These are phyloP conservation scores for Nepenthes gracilis DNA, from an alignment of 148 eudicot genomes.

Conservation along the genomic window DNA sequence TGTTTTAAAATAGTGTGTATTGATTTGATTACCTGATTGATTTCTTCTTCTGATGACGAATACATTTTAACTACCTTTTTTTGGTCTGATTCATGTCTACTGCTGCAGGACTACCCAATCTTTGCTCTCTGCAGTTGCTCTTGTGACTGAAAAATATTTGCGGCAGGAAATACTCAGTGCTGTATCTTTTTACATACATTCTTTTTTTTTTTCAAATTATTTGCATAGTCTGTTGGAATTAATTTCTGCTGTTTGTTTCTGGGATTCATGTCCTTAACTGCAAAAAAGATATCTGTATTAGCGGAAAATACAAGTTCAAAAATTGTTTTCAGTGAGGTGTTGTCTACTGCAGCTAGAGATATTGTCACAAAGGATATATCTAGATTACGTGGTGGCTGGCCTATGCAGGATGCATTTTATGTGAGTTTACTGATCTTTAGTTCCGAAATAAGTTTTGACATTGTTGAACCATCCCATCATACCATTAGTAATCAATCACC, in stretches of 20 bases:
- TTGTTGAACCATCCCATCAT: no score
- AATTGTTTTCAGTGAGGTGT: constrained; percentile 80
- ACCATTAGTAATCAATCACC: no score
- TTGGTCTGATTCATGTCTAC: constrained; percentile 3
- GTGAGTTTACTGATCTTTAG: constrained; percentile 32
- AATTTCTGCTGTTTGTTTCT: neutral
- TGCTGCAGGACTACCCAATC: constrained; percentile 80
- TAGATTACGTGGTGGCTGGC: constrained; percentile 98
- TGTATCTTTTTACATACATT: constrained; percentile 49
- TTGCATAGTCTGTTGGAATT: neutral
- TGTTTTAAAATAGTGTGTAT: neutral
- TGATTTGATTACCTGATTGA: neutral
- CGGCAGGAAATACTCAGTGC: constrained; percentile 90
- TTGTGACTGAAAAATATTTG: constrained; percentile 73
- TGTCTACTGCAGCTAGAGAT: constrained; percentile 84
- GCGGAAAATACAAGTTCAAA: constrained; percentile 81
- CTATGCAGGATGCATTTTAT: constrained; percentile 92
- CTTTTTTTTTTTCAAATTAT: neutral
- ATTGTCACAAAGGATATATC: constrained; percentile 91
- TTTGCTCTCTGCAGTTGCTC: constrained; percentile 73
- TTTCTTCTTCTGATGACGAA: neutral
- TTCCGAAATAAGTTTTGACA: neutral
- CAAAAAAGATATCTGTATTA: constrained; percentile 55
- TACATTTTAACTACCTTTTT: constrained; percentile 1
- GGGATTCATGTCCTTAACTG: constrained; percentile 30